Conservation (phyloP, 2,329 filamentous ascomycete species). For the Calonectria pteridis region DNA sequence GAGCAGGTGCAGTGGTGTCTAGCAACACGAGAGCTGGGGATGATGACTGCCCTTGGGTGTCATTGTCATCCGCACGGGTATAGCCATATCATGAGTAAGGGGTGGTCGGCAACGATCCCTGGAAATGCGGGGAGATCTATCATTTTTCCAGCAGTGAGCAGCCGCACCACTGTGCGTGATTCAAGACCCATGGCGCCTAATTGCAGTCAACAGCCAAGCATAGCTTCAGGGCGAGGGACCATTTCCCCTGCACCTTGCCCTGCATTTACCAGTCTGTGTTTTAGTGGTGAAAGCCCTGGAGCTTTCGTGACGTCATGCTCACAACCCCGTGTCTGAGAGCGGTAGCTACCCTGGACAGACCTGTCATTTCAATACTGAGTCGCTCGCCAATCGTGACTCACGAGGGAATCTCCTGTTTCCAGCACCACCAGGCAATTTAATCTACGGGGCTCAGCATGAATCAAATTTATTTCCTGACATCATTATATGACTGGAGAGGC, state of each 20-base stretch:
- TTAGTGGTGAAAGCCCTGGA: background rate
- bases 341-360: background rate
- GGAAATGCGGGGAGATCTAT: background rate
- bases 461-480: background rate
- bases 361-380: background rate
- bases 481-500: background rate
- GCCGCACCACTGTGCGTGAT: background rate
- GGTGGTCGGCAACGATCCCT: background rate
- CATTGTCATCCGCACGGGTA: conserved; percentile 12
- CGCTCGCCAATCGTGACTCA: background rate
- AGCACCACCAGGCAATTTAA: background rate
- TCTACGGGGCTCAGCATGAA: background rate
- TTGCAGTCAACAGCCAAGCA: background rate
- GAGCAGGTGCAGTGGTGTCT: background rate
- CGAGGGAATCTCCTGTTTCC: background rate
- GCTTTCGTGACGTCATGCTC: background rate
- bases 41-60: conserved; percentile 3
- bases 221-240: background rate
- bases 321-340: background rate
- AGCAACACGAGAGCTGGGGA: background rate
- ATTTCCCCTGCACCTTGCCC: no score
- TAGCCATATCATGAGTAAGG: background rate
- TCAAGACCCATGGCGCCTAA: background rate
- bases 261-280: background rate
- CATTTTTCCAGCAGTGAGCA: background rate